A percentile compares a stretch with the other conserved stretches of the same genome.
These are phyloP conservation scores for Komagataella mondaviorum DNA, from an alignment of 805 yeast species.

Conservation along the genomic window DNA sequence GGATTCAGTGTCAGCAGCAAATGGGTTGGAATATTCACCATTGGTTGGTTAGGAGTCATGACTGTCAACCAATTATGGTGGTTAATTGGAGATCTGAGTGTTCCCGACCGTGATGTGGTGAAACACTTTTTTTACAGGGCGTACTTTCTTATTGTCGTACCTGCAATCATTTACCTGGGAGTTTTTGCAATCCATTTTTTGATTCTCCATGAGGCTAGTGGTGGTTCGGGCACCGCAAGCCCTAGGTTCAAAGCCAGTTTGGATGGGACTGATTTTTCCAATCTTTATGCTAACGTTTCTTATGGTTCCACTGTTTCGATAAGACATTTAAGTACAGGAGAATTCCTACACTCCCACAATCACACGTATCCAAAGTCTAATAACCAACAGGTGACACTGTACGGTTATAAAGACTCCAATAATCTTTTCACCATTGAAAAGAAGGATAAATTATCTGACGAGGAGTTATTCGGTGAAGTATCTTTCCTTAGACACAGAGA, in stretches of 20 bases:
- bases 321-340: constrained; percentile 63
- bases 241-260: constrained; percentile 56
- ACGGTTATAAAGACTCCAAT: constrained; percentile 43
- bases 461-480: constrained; percentile 21
- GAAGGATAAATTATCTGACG: constrained; percentile 21
- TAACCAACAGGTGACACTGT: constrained; percentile 72
- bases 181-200: constrained; percentile 46
- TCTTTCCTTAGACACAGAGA: constrained; percentile 31
- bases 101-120: constrained; percentile 19
- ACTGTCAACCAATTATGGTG: constrained; percentile 48
- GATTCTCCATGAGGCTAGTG: constrained; percentile 33
- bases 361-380: constrained; percentile 42
- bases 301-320: constrained; percentile 62
- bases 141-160: constrained; percentile 33
- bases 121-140: constrained; percentile 27
- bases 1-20: constrained; percentile 53
- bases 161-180: constrained; percentile 42
- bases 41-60: constrained; percentile 46
- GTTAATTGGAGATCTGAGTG: constrained; percentile 51
- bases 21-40: constrained; percentile 57
- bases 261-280: constrained; percentile 21
- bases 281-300: constrained; percentile 49
- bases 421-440: constrained; percentile 67
- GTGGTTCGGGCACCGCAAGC: constrained; percentile 49
- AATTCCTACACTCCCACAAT: constrained; percentile 71